Conservation (phyloP, 345 rosid species). For the Pelargonium nanum region DNA sequence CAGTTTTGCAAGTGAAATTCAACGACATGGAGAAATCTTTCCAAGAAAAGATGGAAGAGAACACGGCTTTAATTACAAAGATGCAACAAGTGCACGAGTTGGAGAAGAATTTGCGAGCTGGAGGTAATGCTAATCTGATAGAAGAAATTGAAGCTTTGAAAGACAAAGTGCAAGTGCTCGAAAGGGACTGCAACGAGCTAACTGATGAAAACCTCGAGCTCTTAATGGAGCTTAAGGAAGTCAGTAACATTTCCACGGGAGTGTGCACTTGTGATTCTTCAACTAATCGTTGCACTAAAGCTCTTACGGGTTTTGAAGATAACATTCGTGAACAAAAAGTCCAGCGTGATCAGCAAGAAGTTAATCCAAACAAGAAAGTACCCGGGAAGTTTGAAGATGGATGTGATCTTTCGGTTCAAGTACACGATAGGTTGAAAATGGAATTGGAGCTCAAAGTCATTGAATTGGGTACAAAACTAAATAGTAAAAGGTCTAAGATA, state of each 20-base stretch:
- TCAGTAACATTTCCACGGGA: constrained; percentile 12
- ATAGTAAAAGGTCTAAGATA: constrained; percentile 14
- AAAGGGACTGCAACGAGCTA: constrained; percentile 49
- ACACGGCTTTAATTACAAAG: constrained; percentile 16
- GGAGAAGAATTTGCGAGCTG: constrained; percentile 22
- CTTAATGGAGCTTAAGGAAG: constrained; percentile 32
- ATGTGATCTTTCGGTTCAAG: constrained; percentile 15
- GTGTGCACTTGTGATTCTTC: constrained; percentile 2
- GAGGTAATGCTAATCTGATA: constrained; percentile 10
- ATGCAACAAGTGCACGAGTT: constrained; percentile 25
- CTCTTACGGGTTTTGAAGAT: too few species aligned
- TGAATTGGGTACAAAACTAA: constrained; percentile 17
- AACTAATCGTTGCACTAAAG: constrained; percentile 9
- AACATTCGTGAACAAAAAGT: neutral
- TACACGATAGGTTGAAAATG: constrained; percentile 23
- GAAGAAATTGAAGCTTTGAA: constrained; percentile 31
- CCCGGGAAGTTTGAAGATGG: constrained; percentile 21
- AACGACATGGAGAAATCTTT: constrained; percentile 22
- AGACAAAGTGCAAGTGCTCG: constrained; percentile 40
- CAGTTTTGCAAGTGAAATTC: constrained; percentile 16
- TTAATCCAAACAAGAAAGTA: constrained; percentile 21
- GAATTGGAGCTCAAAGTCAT: constrained; percentile 24
- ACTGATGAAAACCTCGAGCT: constrained; percentile 56
- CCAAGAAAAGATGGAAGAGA: constrained; percentile 17
- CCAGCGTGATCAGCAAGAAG: constrained; percentile 14